These are phyloP conservation scores for Nepenthes alata DNA, from an alignment of 179 eudicot species.

Conservation along the genomic window DNA sequence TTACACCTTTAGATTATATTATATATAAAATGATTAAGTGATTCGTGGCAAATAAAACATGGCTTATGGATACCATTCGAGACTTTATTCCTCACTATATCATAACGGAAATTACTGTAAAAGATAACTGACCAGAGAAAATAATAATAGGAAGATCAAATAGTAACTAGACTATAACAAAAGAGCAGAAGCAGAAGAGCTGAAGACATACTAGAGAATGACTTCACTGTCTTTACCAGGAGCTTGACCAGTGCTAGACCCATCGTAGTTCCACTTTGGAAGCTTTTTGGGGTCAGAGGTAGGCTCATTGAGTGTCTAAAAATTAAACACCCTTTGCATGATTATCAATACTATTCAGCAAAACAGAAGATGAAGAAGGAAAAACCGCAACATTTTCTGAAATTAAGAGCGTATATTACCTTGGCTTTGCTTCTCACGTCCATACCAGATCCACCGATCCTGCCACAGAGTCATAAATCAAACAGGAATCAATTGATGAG, in stretches of 20 bases:
- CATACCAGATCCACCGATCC: conserved; percentile 59
- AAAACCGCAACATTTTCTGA: not conserved
- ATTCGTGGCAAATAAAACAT: too few species aligned
- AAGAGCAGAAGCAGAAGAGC: not conserved
- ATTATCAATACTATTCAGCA: not conserved
- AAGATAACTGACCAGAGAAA: not conserved
- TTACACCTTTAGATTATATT: too few species aligned
- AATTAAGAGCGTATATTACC: conserved; percentile 17
- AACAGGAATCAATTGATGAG: not conserved
- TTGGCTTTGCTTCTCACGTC: conserved; percentile 60
- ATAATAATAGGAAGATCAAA: not conserved
- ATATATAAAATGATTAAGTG: too few species aligned
- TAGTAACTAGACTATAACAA: not conserved
- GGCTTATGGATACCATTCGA: too few species aligned
- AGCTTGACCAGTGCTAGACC: conserved; percentile 57
- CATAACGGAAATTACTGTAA: not conserved
- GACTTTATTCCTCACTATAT: too few species aligned
- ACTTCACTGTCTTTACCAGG: conserved; percentile 64
- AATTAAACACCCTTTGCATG: not conserved
- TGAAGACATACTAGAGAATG: conserved; percentile 41
- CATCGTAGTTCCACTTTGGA: conserved; percentile 61
- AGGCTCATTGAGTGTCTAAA: conserved; percentile 35
- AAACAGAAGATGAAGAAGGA: not conserved
- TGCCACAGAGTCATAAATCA: conserved; percentile 3
- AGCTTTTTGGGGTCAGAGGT: conserved; percentile 34